Evolutionary conservation across 1,284 basidiomycete genomes (phyloP).

Genomic region (Pyrrhoderma lamaoense): DNA sequence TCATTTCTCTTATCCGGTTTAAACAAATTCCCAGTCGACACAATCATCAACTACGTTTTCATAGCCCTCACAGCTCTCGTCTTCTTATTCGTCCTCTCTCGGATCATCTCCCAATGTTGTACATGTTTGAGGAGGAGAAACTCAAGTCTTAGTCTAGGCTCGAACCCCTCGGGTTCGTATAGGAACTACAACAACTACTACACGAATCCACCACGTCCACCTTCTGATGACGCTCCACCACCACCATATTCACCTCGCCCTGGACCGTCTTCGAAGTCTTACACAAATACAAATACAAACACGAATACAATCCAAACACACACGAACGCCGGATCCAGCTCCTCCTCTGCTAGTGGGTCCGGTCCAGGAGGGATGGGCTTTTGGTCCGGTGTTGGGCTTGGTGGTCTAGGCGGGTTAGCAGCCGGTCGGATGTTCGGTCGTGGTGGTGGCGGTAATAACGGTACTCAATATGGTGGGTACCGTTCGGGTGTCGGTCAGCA

Average conservation of each 20-base stretch:
- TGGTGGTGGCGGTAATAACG: not conserved
- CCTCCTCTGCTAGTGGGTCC: not conserved
- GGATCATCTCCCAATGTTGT: slow-evolving; percentile 28
- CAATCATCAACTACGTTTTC: slow-evolving; percentile 32
- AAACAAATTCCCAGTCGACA: slow-evolving; percentile 7
- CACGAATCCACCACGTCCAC: not conserved
- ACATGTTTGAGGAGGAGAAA: not conserved
- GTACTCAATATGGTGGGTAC: not conserved
- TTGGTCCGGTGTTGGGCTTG: slow-evolving; percentile 14
- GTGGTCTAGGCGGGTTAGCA: slow-evolving; percentile 9
- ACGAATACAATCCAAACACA: not conserved
- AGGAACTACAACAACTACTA: slow-evolving; percentile 1
- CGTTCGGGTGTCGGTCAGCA: not conserved
- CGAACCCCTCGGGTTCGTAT: not conserved
- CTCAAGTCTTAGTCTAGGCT: not conserved
- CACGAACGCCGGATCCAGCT: not conserved
- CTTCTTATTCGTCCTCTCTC: slow-evolving; percentile 43
- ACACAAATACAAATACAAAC: not conserved
- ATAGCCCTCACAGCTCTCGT: slow-evolving; percentile 37
- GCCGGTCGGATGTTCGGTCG: slow-evolving; percentile 2
- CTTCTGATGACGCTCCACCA: slow-evolving; percentile 3
- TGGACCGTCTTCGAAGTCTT: not conserved
- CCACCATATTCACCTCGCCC: slow-evolving; percentile 10
- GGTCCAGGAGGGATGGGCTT: slow-evolving; percentile 6
- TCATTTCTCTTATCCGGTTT: slow-evolving; percentile 5